phyloP scores from a whole-genome alignment of 108 stramenopile genomes.

The Aurantiochytrium sp. region DNA sequence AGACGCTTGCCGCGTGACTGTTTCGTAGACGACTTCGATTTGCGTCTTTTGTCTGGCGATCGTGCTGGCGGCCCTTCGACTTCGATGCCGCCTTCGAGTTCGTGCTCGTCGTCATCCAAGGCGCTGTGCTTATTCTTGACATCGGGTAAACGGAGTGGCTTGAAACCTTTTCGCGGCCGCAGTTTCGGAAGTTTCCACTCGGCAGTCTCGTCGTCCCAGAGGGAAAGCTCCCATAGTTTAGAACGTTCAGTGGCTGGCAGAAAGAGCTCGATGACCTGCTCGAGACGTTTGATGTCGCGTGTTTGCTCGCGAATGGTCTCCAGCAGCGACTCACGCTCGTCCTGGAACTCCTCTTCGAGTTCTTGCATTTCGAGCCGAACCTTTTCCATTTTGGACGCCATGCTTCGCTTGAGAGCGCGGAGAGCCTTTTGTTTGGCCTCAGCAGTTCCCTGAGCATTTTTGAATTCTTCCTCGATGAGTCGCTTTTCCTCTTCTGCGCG shows the following conservation, averaged over 20 bases:
- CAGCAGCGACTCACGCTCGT: slow-evolving; percentile 36
- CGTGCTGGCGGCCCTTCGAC: background rate
- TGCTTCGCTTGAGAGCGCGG: background rate
- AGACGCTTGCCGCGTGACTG: background rate
- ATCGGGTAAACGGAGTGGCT: background rate
- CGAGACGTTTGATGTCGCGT: slow-evolving; percentile 39
- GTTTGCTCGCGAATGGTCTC: slow-evolving; percentile 39
- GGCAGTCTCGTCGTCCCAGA: slow-evolving; percentile 41
- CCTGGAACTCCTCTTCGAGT: slow-evolving; percentile 28
- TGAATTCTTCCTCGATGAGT: background rate
- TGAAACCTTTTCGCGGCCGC: background rate
- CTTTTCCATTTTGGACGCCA: background rate
- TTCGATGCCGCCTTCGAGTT: background rate
- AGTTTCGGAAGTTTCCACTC: slow-evolving; percentile 32
- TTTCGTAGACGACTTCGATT: background rate
- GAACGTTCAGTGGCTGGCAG: slow-evolving; percentile 24
- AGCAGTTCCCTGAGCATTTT: background rate
- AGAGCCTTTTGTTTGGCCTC: slow-evolving; percentile 7
- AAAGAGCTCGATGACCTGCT: slow-evolving; percentile 35
- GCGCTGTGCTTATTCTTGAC: background rate
- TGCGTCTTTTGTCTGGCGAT: no score
- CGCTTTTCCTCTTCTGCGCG: slow-evolving; percentile 5
- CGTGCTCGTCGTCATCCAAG: background rate
- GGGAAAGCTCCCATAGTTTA: slow-evolving; percentile 37
- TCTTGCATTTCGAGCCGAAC: slow-evolving; percentile 39